Evolutionary conservation across 345 rosid species (phyloP).

Genomic region (Citrus trifoliata): DNA sequence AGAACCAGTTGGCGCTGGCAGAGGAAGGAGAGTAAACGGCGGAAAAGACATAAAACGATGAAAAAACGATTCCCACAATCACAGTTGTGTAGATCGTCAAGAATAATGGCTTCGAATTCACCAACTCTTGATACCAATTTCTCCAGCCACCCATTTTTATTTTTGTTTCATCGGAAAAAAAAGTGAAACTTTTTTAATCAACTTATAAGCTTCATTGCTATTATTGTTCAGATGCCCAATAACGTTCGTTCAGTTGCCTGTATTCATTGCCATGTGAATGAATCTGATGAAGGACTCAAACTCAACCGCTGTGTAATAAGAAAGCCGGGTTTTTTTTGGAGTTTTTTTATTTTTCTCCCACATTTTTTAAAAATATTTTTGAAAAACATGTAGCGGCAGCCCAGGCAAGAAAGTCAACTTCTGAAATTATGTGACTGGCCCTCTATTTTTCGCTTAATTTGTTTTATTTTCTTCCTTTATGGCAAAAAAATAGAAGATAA

Average conservation of each 20-base stretch:
- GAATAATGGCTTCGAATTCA: constrained; percentile 75
- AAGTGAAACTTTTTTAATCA: background rate
- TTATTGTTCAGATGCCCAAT: background rate
- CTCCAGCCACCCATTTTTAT: constrained; percentile 56
- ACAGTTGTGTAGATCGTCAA: constrained; percentile 79
- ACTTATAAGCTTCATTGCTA: background rate
- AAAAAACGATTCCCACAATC: constrained; percentile 65
- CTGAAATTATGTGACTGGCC: background rate
- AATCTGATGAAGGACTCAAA: background rate
- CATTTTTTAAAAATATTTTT: background rate
- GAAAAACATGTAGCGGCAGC: background rate
- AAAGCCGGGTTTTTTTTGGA: background rate
- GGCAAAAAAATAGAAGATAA: background rate
- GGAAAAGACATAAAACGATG: constrained; percentile 84
- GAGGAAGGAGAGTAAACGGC: constrained; percentile 59
- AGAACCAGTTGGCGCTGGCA: constrained; percentile 53
- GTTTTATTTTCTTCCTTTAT: background rate
- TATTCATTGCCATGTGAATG: background rate
- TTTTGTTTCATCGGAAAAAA: background rate
- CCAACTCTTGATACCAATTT: constrained; percentile 62
- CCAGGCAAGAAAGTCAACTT: background rate
- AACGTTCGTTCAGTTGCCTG: background rate
- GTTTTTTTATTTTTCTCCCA: too few species aligned
- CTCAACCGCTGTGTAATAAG: background rate
- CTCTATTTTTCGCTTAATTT: too few species aligned